Conservation (phyloP, 2,329 filamentous ascomycete species). For the Xenosphaeropsis pyriputrescens region DNA sequence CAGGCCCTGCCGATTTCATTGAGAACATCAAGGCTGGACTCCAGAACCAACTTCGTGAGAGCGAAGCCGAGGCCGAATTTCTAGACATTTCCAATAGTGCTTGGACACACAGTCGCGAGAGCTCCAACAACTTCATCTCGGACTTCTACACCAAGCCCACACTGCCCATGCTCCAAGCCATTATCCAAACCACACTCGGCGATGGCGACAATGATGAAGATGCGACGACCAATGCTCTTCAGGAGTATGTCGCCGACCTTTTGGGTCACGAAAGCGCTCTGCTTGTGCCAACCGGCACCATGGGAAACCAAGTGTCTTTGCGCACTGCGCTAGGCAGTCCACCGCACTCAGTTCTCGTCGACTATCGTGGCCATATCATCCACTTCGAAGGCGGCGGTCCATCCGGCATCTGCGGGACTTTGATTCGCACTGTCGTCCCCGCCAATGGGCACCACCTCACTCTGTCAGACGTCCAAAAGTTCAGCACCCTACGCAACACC, state of each 20-base stretch:
- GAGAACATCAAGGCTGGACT: too few relatives aligned
- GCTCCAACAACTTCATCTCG: too few relatives aligned
- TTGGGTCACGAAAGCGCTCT: conserved; percentile 58
- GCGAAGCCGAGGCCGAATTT: too few relatives aligned
- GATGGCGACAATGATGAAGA: conserved; percentile 76
- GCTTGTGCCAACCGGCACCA: conserved; percentile 72
- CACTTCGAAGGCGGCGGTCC: conserved; percentile 48
- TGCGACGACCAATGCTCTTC: conserved; percentile 56
- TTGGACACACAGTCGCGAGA: too few relatives aligned
- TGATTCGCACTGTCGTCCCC: conserved; percentile 47
- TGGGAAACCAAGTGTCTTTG: conserved; percentile 80
- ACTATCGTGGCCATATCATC: conserved; percentile 60
- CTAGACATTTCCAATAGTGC: too few relatives aligned
- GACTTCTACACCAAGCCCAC: conserved; percentile 49
- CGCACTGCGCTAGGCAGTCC: conserved; percentile 61
- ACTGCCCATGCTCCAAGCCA: conserved; percentile 62
- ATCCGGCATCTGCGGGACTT: conserved; percentile 53
- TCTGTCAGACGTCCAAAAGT: conserved; percentile 20
- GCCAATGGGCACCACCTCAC: conserved; percentile 40
- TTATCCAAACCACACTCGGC: conserved; percentile 53
- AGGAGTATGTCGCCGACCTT: conserved; percentile 55
- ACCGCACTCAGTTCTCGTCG: conserved; percentile 63
- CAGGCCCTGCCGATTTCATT: too few relatives aligned
- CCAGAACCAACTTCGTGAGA: too few relatives aligned
- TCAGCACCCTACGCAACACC: conserved; percentile 29